Conservation (phyloP, 768 basidiomycete species). For the Lactarius quietus region DNA sequence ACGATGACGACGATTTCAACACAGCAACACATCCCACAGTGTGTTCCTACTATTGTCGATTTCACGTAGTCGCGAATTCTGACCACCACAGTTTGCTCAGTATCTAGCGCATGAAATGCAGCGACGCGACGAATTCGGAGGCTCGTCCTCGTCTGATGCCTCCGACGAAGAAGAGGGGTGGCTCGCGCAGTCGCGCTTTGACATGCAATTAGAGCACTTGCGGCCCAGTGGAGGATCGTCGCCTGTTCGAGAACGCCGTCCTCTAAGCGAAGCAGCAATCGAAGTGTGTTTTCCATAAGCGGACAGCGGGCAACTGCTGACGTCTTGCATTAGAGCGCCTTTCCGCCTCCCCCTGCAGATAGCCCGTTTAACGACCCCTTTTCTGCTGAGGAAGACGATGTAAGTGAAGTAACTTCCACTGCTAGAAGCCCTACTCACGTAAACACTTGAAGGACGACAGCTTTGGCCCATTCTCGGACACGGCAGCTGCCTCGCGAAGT, state of each 20-base stretch:
- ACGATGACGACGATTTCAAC: constrained; percentile 44
- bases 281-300: constrained; percentile 27
- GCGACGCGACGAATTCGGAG: constrained; percentile 53
- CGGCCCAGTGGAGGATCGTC: constrained; percentile 27
- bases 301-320: neutral
- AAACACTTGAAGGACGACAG: constrained; percentile 45
- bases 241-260: constrained; percentile 31
- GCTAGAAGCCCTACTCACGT: constrained; percentile 1
- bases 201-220: constrained; percentile 31
- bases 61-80: neutral
- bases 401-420: constrained; percentile 31
- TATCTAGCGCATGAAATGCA: constrained; percentile 76
- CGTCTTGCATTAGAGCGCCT: constrained; percentile 4
- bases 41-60: constrained; percentile 22
- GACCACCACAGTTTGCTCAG: constrained; percentile 59
- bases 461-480: constrained; percentile 81
- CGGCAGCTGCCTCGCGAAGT: constrained; percentile 44
- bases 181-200: constrained; percentile 75
- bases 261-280: constrained; percentile 32
- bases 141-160: constrained; percentile 43
- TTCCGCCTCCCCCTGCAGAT: constrained; percentile 17
- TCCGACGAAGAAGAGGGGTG: constrained; percentile 74
- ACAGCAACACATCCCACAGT: constrained; percentile 46
- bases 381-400: constrained; percentile 53
- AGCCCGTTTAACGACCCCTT: constrained; percentile 34